Conservation (phyloP, 768 basidiomycete genomes). For the Trametes gibbosa region DNA sequence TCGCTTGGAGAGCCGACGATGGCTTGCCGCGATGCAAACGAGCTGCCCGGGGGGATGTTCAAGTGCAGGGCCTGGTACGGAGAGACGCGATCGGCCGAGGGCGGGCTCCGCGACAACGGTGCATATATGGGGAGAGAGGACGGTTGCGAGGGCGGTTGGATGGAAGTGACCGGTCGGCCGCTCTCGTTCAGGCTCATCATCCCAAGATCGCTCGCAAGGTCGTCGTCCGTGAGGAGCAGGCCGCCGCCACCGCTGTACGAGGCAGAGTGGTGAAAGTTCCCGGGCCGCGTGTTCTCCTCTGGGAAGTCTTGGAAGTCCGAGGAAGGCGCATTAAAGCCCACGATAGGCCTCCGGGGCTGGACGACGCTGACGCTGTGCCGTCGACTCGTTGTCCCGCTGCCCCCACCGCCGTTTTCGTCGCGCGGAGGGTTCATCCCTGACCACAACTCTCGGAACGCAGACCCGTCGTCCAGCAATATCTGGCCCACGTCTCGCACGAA, state of each 20-base stretch:
- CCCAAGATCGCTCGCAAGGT: constrained; percentile 70
- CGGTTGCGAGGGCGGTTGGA: constrained; percentile 62
- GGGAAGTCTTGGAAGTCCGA: constrained; percentile 41
- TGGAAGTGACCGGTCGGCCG: constrained; percentile 31
- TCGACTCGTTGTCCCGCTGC: constrained; percentile 80
- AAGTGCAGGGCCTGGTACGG: constrained; percentile 65
- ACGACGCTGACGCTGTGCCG: constrained; percentile 83
- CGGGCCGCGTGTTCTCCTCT: constrained; percentile 38
- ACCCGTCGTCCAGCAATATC: constrained; percentile 72
- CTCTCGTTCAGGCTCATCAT: constrained; percentile 50
- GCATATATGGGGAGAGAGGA: constrained; percentile 77
- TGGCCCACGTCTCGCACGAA: constrained; percentile 83
- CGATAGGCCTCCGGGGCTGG: constrained; percentile 64
- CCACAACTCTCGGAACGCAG: constrained; percentile 74
- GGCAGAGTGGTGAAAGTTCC: constrained; percentile 32
- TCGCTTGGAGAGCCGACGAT: constrained; percentile 64
- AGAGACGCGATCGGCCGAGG: constrained; percentile 45
- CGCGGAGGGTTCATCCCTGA: constrained; percentile 62
- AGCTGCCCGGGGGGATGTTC: constrained; percentile 47
- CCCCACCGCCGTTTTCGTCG: constrained; percentile 60
- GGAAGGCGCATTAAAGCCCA: constrained; percentile 66
- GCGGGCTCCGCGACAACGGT: constrained; percentile 61
- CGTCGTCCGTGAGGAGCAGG: constrained; percentile 73
- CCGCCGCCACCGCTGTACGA: constrained; percentile 50
- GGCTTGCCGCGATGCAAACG: constrained; percentile 44